These are phyloP conservation scores for Pulicaria dysenterica DNA, from an alignment of 129 eudicot species.

Conservation along the genomic window DNA sequence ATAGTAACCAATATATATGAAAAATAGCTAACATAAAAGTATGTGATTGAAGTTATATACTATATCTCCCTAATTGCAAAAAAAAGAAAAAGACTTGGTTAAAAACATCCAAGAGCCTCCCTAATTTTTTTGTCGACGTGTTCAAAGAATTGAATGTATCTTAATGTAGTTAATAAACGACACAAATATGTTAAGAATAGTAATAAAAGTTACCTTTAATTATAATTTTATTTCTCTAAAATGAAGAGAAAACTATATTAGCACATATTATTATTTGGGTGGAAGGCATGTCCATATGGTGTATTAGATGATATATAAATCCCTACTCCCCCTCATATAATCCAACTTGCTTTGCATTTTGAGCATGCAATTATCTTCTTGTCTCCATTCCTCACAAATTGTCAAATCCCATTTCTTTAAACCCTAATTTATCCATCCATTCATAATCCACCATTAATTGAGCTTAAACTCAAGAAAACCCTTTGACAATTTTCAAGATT, in stretches of 20 bases:
- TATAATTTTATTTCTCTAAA: not conserved
- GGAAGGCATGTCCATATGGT: slow-evolving; percentile 32
- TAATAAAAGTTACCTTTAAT: not conserved
- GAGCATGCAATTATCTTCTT: slow-evolving; percentile 35
- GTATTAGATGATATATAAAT: slow-evolving; percentile 24
- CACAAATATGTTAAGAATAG: not conserved
- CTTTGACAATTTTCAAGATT: slow-evolving; percentile 10
- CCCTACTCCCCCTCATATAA: slow-evolving; percentile 18
- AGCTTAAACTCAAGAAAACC: slow-evolving; percentile 25
- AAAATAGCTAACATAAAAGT: no score
- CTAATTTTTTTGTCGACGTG: not conserved
- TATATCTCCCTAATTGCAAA: no score
- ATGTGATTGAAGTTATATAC: no score
- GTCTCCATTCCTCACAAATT: slow-evolving; percentile 15
- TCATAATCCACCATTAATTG: slow-evolving; percentile 25
- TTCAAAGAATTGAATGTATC: not conserved
- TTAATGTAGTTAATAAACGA: not conserved
- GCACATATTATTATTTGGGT: slow-evolving; percentile 21
- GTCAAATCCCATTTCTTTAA: slow-evolving; percentile 30
- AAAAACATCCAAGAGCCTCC: no score
- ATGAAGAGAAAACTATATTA: not conserved
- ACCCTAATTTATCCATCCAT: not conserved
- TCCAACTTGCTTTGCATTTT: slow-evolving; percentile 30
- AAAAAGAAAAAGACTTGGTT: no score
- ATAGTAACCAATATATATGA: no score